Evolutionary conservation across 257 asterid species (phyloP), one percentile per base, ranked within the genome.

Genomic region (Verbascum thapsus): DNA sequence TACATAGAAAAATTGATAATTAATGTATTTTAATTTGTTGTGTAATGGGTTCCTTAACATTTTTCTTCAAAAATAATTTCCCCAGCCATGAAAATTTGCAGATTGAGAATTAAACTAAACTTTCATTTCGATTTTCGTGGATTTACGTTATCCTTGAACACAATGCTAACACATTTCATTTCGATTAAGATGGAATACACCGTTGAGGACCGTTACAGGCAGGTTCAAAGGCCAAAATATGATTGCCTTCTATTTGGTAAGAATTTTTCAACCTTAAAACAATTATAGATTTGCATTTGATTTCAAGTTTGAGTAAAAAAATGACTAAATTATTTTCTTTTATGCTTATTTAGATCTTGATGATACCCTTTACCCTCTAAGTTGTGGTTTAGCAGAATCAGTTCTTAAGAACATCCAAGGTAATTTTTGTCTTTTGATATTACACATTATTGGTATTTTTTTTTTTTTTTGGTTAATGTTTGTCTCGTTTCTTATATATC

Each of bases 171-270:
- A 26, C 60, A 34, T 70, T 81, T 78, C 18, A 12, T 73, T 26
- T 59, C 74, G 84, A 72, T 76, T 64, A 62, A 71, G 73, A 91
- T 91, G 98, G 98, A 80, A 42, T 88, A 67, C 55, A 26, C 32
- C 3, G 2, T 2, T 5, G 90, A 87, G 73, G 76, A 76, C 49
- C 70, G 78, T 6, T 84, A 80, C 72, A 76, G 83, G 53, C 95
- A 88, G 63, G 85, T 80, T 61, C 92, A 86, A 69, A 78, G 76
- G 66, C 80, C 80, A 39, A 94, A 90, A 66, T 90, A 85, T 17
- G 97, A 94, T 52, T 94, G 99, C 72, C 99, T 94, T 74, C 79
- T 94, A n/a, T 94, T 94, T 53, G 97, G 98, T 92, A 73, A 72
- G 81, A n/a, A n/a, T n/a, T 13, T 51, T 59, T 49, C 3, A 17